Percentiles rank a stretch among this genome's conserved stretches.
These are phyloP conservation scores for Dipteronia dyeriana DNA, from an alignment of 345 rosid genomes.

Conservation along the genomic window DNA sequence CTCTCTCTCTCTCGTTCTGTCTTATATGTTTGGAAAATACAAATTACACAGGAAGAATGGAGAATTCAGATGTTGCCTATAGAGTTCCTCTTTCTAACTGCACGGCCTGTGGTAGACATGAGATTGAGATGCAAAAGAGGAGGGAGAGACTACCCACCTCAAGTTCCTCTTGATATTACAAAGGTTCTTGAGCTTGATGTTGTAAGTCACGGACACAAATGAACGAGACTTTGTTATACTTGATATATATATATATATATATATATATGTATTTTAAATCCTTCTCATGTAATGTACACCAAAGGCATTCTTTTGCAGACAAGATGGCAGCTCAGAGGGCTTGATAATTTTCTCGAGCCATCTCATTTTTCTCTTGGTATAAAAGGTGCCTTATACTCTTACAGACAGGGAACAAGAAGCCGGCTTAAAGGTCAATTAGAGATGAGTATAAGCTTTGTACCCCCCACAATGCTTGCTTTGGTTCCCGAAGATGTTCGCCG, in stretches of 20 bases:
- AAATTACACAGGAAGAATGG: slow-evolving; percentile 69
- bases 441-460: slow-evolving; percentile 70
- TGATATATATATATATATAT: too few relatives aligned
- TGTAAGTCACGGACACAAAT: slow-evolving; percentile 43
- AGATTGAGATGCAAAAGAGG: slow-evolving; percentile 63
- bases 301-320: slow-evolving; percentile 43
- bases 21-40: neutral
- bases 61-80: slow-evolving; percentile 90
- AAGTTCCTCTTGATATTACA: slow-evolving; percentile 55
- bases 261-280: too few relatives aligned
- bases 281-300: neutral
- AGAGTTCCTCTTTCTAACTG: slow-evolving; percentile 64
- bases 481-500: slow-evolving; percentile 68
- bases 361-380: slow-evolving; percentile 67
- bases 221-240: neutral
- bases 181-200: slow-evolving; percentile 76
- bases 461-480: slow-evolving; percentile 72
- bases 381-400: slow-evolving; percentile 69
- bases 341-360: slow-evolving; percentile 53
- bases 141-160: slow-evolving; percentile 71
- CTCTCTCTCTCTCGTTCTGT: neutral
- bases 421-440: slow-evolving; percentile 78
- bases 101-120: slow-evolving; percentile 85
- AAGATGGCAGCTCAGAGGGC: slow-evolving; percentile 88
- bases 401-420: slow-evolving; percentile 43